Evolutionary conservation across 2,329 filamentous ascomycete genomes (phyloP), one percentile per base, ranked within the genome.

Genomic region (Fusarium pilosicola): DNA sequence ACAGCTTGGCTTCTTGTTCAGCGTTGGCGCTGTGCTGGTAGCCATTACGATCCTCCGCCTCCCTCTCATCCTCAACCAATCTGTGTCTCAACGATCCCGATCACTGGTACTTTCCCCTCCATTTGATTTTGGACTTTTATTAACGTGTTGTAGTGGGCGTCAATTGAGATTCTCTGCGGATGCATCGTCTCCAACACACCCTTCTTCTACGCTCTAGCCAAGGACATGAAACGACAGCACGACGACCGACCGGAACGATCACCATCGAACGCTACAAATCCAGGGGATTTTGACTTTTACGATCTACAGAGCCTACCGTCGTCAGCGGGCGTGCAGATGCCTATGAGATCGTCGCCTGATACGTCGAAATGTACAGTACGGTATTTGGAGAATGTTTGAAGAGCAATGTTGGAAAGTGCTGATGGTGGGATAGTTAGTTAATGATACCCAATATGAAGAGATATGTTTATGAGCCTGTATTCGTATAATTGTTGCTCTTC

Each of bases 161-260:
- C 79, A 7, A 75, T 81, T 45, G 79, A 80, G 67, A 80, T 80
- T 11, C 69, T 80, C 3, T 80, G 79, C 70, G 79, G 77, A 5
- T 81, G 79, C 44, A 63, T 81, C 28, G 79, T 80, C 18, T 75
- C 79, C 34, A 80, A 80, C 42, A 78, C 79, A 1, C 73, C 79
- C 4, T 80, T 80, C 54, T 81, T 73, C 46, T 81, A 78, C 65
- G 78, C 78, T 0, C 57, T 80, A 0, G 32, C 79, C 12, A 78
- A 78, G 46, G 79, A 80, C 10, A 46, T 77, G 15, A 73, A 79
- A 36, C 70, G 76, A 41, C 71, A 74, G 24, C 78, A 80, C 51
- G 74, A 78, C 22, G 70, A 73, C 18, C 52, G 70, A 49, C 71
- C 70, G 10, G 59, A 59, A 24, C 34, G 70, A 54, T 66, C 71